These are phyloP conservation scores for Juglanconis sp. DNA, from an alignment of 2,329 filamentous ascomycete genomes.

Conservation along the genomic window DNA sequence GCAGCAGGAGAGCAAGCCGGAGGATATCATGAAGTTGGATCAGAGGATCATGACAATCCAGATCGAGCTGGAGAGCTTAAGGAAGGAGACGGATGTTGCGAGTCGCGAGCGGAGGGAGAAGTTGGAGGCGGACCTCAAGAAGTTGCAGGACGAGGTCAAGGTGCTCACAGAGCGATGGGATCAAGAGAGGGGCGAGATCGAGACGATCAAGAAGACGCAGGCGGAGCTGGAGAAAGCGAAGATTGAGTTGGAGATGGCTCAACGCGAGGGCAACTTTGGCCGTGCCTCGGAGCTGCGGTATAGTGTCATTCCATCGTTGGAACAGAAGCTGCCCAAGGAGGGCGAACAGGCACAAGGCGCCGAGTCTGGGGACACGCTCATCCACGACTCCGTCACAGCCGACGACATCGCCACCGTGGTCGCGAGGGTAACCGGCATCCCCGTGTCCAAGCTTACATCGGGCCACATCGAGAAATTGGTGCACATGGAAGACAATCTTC, in stretches of 20 bases:
- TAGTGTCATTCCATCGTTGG: constrained; percentile 76
- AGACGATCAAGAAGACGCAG: constrained; percentile 81
- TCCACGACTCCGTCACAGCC: constrained; percentile 91
- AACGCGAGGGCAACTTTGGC: constrained; percentile 83
- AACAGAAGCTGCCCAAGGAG: constrained; percentile 77
- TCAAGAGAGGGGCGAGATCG: constrained; percentile 80
- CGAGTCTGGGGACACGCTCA: constrained; percentile 53
- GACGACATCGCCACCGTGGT: constrained; percentile 95
- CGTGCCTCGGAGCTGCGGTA: constrained; percentile 90
- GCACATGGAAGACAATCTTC: constrained; percentile 88
- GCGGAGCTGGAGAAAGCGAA: constrained; percentile 83
- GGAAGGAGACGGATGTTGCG: constrained; percentile 88
- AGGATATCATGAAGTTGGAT: constrained; percentile 87
- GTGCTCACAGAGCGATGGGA: constrained; percentile 82
- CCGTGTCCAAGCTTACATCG: constrained; percentile 85
- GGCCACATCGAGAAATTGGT: constrained; percentile 94
- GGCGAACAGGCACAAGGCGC: constrained; percentile 39
- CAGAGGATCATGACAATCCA: constrained; percentile 96
- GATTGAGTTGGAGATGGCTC: constrained; percentile 81
- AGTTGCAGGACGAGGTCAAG: constrained; percentile 73
- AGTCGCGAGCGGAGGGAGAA: constrained; percentile 86
- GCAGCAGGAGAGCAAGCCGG: constrained; percentile 95
- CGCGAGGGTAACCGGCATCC: constrained; percentile 86
- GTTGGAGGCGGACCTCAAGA: constrained; percentile 72
- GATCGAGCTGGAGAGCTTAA: constrained; percentile 89